These are phyloP conservation scores for Solanum lignicaule DNA, from an alignment of 257 asterid species.

Conservation along the genomic window DNA sequence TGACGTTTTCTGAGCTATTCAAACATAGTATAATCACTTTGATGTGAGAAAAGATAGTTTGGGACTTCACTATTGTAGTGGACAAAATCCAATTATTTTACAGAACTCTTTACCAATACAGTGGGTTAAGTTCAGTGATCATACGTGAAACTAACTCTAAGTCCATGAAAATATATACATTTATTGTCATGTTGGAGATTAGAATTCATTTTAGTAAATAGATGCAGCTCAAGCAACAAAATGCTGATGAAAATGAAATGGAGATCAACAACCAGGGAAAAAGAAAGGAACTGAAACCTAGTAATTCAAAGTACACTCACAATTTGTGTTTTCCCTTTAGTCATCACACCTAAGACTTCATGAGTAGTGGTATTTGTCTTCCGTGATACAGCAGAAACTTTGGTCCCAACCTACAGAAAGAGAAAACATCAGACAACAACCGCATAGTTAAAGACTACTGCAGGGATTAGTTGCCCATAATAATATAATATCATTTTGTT, in stretches of 20 bases:
- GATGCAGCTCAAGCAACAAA: not conserved
- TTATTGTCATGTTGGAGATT: not conserved
- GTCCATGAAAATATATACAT: not conserved
- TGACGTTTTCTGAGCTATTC: not conserved
- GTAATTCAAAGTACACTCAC: conserved; percentile 36
- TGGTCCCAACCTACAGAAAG: conserved; percentile 65
- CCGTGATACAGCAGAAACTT: conserved; percentile 92
- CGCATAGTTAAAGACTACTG: not conserved
- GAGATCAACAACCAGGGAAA: not conserved
- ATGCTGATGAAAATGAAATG: not conserved
- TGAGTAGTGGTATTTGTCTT: conserved; percentile 75
- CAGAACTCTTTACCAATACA: not conserved
- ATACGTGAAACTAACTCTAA: not conserved
- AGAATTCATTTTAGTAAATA: not conserved
- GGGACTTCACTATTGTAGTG: not conserved
- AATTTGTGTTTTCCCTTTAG: conserved; percentile 65
- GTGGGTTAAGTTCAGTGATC: not conserved
- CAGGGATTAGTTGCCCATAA: not conserved
- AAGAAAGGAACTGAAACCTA: not conserved
- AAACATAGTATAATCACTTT: not conserved
- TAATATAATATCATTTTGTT: not conserved
- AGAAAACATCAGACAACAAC: not conserved
- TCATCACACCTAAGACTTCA: conserved; percentile 86
- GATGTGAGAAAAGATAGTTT: not conserved
- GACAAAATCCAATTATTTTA: not conserved